These are phyloP conservation scores for Apiospora phragmitis DNA, from an alignment of 2,329 filamentous ascomycete genomes.

Conservation along the genomic window DNA sequence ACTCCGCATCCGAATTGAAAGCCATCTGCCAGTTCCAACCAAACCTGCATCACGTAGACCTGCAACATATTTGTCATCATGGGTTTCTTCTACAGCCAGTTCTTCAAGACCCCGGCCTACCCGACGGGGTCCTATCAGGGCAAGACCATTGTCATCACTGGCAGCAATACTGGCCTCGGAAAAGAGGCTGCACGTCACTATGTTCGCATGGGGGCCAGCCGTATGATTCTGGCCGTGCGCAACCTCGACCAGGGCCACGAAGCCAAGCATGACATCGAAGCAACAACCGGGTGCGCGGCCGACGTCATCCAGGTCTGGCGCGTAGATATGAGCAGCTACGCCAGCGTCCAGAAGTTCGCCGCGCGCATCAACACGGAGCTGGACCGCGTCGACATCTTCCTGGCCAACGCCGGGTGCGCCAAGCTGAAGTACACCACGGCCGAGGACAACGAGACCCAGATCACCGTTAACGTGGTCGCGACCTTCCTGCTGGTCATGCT, in stretches of 20 bases:
- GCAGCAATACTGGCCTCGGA: conserved; percentile 35
- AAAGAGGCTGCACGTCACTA: conserved; percentile 35
- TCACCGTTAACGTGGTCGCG: conserved; percentile 55
- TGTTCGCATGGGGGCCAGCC: conserved; percentile 17
- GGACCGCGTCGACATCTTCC: conserved; percentile 42
- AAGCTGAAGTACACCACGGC: conserved; percentile 31
- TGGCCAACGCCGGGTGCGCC: conserved; percentile 44
- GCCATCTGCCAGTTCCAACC: too few relatives aligned
- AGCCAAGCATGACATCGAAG: conserved; percentile 39
- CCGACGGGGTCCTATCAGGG: conserved; percentile 25
- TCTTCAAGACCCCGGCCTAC: conserved; percentile 20
- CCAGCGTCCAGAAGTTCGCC: conserved; percentile 46
- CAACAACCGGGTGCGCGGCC: conserved; percentile 21
- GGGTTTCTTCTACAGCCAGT: conserved; percentile 16
- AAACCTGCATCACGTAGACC: too few relatives aligned
- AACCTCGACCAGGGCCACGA: conserved; percentile 33
- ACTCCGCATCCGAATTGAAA: too few relatives aligned
- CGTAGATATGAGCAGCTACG: conserved; percentile 48
- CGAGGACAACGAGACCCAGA: conserved; percentile 47
- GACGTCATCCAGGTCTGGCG: conserved; percentile 47
- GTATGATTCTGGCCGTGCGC: conserved; percentile 37
- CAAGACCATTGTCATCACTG: conserved; percentile 36
- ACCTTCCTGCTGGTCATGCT: conserved; percentile 51
- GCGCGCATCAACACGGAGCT: conserved; percentile 34
- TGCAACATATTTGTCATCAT: conserved; percentile 1